These are phyloP conservation scores for Paramyrothecium roridum DNA, from an alignment of 2,329 filamentous ascomycete genomes.

Conservation along the genomic window DNA sequence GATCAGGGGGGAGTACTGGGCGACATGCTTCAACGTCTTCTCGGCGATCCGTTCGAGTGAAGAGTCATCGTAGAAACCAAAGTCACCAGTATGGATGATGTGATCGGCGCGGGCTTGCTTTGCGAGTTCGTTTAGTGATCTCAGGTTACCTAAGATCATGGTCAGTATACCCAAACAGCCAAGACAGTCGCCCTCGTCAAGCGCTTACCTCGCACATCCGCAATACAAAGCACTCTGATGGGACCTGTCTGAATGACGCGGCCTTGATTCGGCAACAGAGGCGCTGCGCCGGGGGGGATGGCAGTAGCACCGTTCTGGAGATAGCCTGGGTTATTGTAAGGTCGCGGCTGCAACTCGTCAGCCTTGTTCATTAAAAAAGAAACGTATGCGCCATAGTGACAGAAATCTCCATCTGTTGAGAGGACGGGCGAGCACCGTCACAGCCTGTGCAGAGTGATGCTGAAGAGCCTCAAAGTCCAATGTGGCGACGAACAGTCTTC, in stretches of 20 bases:
- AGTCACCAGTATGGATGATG: conserved; percentile 98
- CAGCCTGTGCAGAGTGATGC: background rate
- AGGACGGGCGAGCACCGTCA: background rate
- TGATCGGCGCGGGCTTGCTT: conserved; percentile 93
- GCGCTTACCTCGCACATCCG: conserved; percentile 64
- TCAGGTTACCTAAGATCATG: conserved; percentile 72
- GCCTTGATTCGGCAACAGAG: conserved; percentile 65
- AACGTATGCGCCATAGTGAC: background rate
- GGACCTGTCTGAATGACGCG: conserved; percentile 64
- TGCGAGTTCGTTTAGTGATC: conserved; percentile 93
- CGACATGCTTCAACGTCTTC: conserved; percentile 97
- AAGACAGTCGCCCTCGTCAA: background rate
- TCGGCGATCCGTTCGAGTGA: conserved; percentile 97
- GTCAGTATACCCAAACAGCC: conserved; percentile 9
- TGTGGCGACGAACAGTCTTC: too few species aligned
- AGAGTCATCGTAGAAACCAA: conserved; percentile 96
- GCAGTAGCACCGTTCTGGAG: conserved; percentile 60
- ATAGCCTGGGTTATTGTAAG: conserved; percentile 53
- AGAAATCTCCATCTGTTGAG: background rate
- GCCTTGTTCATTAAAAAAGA: background rate
- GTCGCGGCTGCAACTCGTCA: conserved; percentile 29
- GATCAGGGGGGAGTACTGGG: conserved; percentile 95
- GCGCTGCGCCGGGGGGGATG: conserved; percentile 56
- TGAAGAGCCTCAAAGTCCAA: too few species aligned
- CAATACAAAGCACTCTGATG: conserved; percentile 66